Evolutionary conservation across 345 rosid genomes (phyloP), one percentile per base, ranked within the genome.

Genomic region (Brassica carinata): DNA sequence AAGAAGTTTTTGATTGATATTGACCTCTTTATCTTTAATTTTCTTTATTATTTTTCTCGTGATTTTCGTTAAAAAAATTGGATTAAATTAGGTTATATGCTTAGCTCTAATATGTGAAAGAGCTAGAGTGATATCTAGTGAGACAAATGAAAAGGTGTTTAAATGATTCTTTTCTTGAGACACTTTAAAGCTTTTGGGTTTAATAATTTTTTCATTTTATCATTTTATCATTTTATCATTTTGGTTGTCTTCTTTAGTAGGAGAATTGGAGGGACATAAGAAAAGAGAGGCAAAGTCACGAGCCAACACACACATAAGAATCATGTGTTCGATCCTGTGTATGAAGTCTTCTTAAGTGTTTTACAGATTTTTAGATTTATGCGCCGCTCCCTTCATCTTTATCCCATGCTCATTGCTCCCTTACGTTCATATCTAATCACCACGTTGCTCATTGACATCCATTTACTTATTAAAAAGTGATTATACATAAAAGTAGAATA

Each of bases 261-360:
- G 64, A 74, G 79, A 74, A 34, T 62, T 29, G 38, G 76, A 70
- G 71, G 45, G 72, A 19, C 61, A 29, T 45, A 29, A 79, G 73
- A 74, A 73, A 79, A 57, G 78, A 74, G 83, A 80, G 83, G 83
- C 79, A 80, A 53, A 75, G 83, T 80, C 83, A 80, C 83, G 83
- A 80, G 79, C 13, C 45, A 71, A 57, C 71, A 36, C 63, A 75
- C 79, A 80, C 48, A 55, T 55, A 80, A 75, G 76, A 64, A 80
- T 80, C 83, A 80, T 76, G 76, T 70, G 83, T 76, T 43, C 63
- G 64, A 53, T 58, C 78, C 15, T 71, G 63, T 64, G 73, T 64
- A 62, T 31, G 45, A 62, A 76, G 74, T 73, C 65, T 36, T 73
- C 36, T 36, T 67, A 18, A 38, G 55, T 67, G 31, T 18, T 67